Evolutionary conservation across 2,329 filamentous ascomycete species (phyloP), one percentile per base, ranked within the genome.

Genomic region (Mycosphaerelloides madeirae): DNA sequence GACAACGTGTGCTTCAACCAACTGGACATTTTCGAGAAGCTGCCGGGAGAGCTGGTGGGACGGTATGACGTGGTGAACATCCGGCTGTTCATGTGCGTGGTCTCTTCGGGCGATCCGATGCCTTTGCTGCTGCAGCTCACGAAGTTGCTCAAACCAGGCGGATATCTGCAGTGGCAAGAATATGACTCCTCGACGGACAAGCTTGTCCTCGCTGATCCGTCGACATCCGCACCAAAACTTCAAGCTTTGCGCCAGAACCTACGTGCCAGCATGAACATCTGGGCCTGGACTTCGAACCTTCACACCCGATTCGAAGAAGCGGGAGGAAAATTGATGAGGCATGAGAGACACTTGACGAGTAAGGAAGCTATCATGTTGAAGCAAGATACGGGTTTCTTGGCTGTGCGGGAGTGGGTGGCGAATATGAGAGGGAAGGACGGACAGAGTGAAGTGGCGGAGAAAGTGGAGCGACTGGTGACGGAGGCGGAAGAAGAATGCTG

Each of bases 81-180:
- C 11, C 46, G 56, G 2, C 40, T 57, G 22, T 52, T 60, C 31
- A 32, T 53, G 7, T 45, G 46, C 8, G 43, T 51, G 2, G 33
- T 58, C 7, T 34, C 49, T 18, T 43, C 50, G 1, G 49, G 52
- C 19, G 52, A 59, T 44, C 54, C 51, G 8, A 42, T 48, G 9
- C 46, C 53, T 6, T 16, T 59, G 3, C 33, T 60, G 14, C 31
- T 29, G 6, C 50, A 54, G 7, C 16, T 60, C 22, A 28, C 52
- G 29, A 43, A 33, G 4, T 29, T 59, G 29, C 38, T 57, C 2
- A 57, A 57, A 34, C 55, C 50, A 3, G 53, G 53, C 9, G 55
- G 56, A 12, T 52, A 46, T 31, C 36, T 60, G 1, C 55, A 60
- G 16, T 60, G 55, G 56, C 48, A 54, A 29, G 54, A 56, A 43